Evolutionary conservation across 2,329 filamentous ascomycete species (phyloP).

Genomic region (Colletotrichum sp.): DNA sequence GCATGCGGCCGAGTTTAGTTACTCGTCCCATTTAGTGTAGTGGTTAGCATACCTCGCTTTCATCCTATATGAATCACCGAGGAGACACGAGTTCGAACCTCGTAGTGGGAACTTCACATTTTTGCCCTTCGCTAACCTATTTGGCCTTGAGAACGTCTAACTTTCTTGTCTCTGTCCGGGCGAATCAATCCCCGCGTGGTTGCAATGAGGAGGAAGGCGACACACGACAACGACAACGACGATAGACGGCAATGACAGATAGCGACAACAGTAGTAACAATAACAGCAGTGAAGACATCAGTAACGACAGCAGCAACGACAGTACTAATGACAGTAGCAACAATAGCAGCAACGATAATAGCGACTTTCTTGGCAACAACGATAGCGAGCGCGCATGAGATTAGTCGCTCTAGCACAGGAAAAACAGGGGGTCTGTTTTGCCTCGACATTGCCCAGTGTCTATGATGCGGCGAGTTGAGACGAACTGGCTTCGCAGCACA

Average conservation of each 20-base stretch:
- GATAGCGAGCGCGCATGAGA: accelerated
- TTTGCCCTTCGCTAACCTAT: neutral
- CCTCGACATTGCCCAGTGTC: neutral
- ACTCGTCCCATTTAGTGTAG: conserved; percentile 16
- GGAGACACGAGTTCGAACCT: conserved; percentile 17
- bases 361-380: accelerated
- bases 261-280: too few relatives aligned
- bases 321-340: neutral
- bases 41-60: conserved; percentile 21
- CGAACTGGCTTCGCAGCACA: neutral
- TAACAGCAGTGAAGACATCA: too few relatives aligned
- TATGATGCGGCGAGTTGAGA: neutral
- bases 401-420: neutral
- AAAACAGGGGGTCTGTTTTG: neutral
- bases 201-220: too few relatives aligned
- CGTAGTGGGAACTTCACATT: neutral
- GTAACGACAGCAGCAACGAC: too few relatives aligned
- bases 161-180: too few relatives aligned
- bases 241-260: neutral
- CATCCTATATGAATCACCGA: neutral
- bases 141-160: neutral
- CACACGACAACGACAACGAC: too few relatives aligned
- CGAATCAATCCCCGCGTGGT: too few relatives aligned
- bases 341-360: neutral
- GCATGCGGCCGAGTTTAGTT: neutral